Percentiles rank a stretch among this genome's conserved stretches.
Evolutionary conservation across 345 rosid species (phyloP).

Genomic region (Isatis tinctoria): DNA sequence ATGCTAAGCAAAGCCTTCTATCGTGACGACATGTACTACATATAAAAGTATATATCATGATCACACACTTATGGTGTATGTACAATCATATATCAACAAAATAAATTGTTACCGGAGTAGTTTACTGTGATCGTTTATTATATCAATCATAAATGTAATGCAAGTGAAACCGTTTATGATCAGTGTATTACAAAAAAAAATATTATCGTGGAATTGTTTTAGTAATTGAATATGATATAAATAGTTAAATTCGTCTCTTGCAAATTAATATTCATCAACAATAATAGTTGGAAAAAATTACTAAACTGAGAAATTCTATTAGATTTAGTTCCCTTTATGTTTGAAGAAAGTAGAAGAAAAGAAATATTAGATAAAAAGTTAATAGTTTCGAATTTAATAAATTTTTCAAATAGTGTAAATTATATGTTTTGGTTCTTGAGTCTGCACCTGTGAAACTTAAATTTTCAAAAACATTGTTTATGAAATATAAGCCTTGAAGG

Average conservation of each 20-base stretch:
- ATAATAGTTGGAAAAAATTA: not conserved
- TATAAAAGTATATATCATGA: not conserved
- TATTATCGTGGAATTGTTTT: too few species aligned
- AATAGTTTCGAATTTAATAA: not conserved
- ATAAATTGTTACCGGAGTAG: too few species aligned
- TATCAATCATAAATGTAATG: not conserved
- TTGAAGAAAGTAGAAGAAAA: not conserved
- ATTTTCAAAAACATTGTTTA: not conserved
- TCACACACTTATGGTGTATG: not conserved
- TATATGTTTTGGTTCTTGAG: not conserved
- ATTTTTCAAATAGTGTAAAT: not conserved
- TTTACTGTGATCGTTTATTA: not conserved
- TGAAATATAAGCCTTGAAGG: not conserved
- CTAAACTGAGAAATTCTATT: too few species aligned
- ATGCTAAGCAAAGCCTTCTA: not conserved
- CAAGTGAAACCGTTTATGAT: too few species aligned
- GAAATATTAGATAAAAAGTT: not conserved
- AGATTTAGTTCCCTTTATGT: not conserved
- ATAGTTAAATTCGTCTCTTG: not conserved
- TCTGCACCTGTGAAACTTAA: not conserved
- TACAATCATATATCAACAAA: not conserved
- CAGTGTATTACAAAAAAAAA: too few species aligned
- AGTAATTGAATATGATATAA: not conserved
- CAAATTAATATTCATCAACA: not conserved
- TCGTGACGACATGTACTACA: not conserved